Percentiles rank a stretch among this genome's conserved stretches.
phyloP scores from a whole-genome alignment of 805 yeast genomes.

The Suhomyces xylopsoci region DNA sequence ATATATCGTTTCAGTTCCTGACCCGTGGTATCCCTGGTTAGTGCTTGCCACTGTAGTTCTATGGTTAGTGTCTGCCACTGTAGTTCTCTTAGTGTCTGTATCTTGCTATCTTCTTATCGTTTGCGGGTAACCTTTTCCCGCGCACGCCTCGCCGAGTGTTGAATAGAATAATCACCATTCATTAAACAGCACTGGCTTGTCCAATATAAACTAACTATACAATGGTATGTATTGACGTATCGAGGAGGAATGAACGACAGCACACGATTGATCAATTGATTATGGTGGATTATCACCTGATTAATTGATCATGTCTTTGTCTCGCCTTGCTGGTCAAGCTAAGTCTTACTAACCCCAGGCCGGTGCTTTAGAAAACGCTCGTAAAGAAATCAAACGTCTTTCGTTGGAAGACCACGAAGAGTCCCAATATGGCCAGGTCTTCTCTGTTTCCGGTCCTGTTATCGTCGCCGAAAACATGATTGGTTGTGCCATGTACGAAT shows the following conservation, averaged over 20 bases:
- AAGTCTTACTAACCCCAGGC: slow-evolving; percentile 50
- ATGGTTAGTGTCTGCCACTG: no score
- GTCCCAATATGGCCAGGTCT: slow-evolving; percentile 81
- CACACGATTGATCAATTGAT: not conserved
- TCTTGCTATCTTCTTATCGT: not conserved
- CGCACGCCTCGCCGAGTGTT: slow-evolving; percentile 1
- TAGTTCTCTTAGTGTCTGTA: no score
- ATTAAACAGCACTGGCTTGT: not conserved
- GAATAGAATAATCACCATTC: not conserved
- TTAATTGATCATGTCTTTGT: not conserved
- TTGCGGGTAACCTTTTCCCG: slow-evolving; percentile 1
- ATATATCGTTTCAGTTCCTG: no score
- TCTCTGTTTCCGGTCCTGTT: slow-evolving; percentile 97
- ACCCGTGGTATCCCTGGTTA: no score
- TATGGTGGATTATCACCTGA: no score
- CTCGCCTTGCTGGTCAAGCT: not conserved
- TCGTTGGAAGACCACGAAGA: slow-evolving; percentile 71
- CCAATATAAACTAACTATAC: not conserved
- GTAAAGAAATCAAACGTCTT: slow-evolving; percentile 85
- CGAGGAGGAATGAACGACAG: not conserved
- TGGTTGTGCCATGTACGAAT: slow-evolving; percentile 99
- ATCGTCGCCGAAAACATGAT: slow-evolving; percentile 97
- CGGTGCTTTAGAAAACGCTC: slow-evolving; percentile 96
- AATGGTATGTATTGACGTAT: slow-evolving; percentile 1
- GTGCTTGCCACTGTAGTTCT: no score